Conservation (phyloP, 176 grass and related monocot genomes). For the Puccinellia tenuiflora region DNA sequence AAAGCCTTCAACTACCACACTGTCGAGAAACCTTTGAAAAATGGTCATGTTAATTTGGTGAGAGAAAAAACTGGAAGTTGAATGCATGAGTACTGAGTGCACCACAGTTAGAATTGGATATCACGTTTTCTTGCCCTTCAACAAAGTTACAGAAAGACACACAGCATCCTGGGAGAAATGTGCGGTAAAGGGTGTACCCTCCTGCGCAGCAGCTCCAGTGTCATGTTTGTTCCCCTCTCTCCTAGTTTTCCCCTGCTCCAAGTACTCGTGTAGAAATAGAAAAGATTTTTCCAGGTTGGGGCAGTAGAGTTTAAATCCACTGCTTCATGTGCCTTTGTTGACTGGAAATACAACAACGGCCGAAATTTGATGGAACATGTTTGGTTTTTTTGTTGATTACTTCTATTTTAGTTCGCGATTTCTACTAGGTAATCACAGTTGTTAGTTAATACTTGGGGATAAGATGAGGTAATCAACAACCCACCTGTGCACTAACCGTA, state of each 20-base stretch:
- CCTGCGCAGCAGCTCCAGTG: neutral
- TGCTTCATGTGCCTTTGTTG: neutral
- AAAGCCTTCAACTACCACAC: neutral
- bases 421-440: neutral
- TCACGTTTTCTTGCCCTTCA: neutral
- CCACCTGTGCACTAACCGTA: neutral
- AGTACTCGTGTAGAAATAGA: neutral
- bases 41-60: neutral
- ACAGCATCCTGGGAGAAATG: neutral
- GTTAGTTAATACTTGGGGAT: neutral
- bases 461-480: neutral
- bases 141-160: neutral
- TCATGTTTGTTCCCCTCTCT: constrained; percentile 9
- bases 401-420: neutral
- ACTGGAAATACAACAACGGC: neutral
- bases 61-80: neutral
- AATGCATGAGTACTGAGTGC: neutral
- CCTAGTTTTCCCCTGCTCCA: neutral
- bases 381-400: neutral
- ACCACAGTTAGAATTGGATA: neutral
- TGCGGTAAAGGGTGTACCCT: neutral
- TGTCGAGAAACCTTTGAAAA: neutral
- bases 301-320: neutral
- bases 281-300: neutral
- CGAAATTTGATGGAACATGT: neutral